phyloP scores from a whole-genome alignment of 2,329 filamentous ascomycete species.

The Parafenestella ontariensis region DNA sequence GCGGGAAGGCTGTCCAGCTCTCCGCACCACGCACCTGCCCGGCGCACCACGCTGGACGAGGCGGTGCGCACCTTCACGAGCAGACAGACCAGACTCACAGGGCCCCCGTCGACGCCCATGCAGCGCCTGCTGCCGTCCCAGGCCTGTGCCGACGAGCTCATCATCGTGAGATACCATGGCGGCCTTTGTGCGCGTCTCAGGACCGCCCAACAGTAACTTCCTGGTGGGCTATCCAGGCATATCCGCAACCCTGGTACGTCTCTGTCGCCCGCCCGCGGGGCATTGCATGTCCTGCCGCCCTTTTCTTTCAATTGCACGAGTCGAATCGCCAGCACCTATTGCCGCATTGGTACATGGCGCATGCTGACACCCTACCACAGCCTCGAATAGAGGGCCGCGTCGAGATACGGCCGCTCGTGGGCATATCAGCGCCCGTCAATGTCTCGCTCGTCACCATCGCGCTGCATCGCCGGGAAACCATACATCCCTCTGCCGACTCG shows the following conservation, averaged over 20 bases:
- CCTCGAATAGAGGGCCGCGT: slow-evolving; percentile 98
- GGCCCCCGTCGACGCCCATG: slow-evolving; percentile 39
- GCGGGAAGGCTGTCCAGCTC: slow-evolving; percentile 29
- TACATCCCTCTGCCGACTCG: slow-evolving; percentile 94
- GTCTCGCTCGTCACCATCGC: slow-evolving; percentile 94
- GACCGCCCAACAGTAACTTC: slow-evolving; percentile 95
- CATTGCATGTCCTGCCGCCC: slow-evolving; percentile 7
- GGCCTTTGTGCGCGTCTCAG: slow-evolving; percentile 93
- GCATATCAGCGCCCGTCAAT: slow-evolving; percentile 86
- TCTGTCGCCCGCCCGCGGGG: background rate
- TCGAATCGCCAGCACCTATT: slow-evolving; percentile 5
- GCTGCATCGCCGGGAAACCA: slow-evolving; percentile 91
- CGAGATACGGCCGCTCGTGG: slow-evolving; percentile 86
- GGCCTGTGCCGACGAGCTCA: slow-evolving; percentile 45
- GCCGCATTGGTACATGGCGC: slow-evolving; percentile 8
- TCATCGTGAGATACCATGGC: slow-evolving; percentile 53
- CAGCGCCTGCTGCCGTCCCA: slow-evolving; percentile 40
- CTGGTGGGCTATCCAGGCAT: slow-evolving; percentile 97
- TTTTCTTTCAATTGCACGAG: background rate
- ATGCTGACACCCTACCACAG: slow-evolving; percentile 57
- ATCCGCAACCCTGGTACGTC: slow-evolving; percentile 90
- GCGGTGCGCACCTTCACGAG: slow-evolving; percentile 16
- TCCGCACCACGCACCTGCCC: slow-evolving; percentile 13
- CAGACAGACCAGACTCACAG: slow-evolving; percentile 15
- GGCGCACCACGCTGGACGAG: slow-evolving; percentile 13